Evolutionary conservation across 2,329 filamentous ascomycete species (phyloP).

Genomic region (Fusarium humuli): DNA sequence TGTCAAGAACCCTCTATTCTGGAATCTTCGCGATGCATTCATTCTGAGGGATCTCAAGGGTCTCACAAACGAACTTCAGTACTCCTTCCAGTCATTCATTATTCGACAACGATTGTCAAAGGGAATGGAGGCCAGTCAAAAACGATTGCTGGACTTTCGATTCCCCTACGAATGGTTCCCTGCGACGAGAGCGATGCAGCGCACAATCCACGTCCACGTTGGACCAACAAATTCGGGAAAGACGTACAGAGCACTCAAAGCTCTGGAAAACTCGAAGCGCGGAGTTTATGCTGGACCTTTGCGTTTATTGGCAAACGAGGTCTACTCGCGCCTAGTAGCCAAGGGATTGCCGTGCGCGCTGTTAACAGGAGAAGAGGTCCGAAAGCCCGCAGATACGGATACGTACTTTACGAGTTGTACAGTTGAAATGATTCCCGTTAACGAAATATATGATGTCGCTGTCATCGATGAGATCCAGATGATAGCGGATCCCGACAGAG

Average conservation of each 20-base stretch:
- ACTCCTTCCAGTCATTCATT: conserved; percentile 75
- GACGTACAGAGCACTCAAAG: conserved; percentile 92
- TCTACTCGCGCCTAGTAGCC: conserved; percentile 87
- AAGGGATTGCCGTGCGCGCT: conserved; percentile 82
- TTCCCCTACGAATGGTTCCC: conserved; percentile 95
- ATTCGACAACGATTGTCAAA: conserved; percentile 68
- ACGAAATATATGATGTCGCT: conserved; percentile 78
- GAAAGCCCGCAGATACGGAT: conserved; percentile 70
- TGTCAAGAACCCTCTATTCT: conserved; percentile 66
- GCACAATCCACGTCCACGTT: conserved; percentile 91
- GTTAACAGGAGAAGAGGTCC: conserved; percentile 90
- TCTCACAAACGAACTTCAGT: conserved; percentile 70
- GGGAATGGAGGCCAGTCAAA: conserved; percentile 68
- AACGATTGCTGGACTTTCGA: conserved; percentile 81
- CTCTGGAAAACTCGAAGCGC: conserved; percentile 77
- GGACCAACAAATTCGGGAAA: conserved; percentile 98
- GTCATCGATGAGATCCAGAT: conserved; percentile 99
- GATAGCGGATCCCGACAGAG: conserved; percentile 83
- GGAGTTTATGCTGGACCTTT: conserved; percentile 94
- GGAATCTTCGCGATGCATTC: conserved; percentile 70
- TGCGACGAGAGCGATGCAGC: conserved; percentile 79
- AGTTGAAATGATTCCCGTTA: conserved; percentile 84
- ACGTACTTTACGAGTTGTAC: conserved; percentile 83
- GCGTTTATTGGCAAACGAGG: conserved; percentile 89
- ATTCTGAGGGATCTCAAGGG: conserved; percentile 62